Evolutionary conservation across 169 alveolate genomes (phyloP), one percentile per base, ranked within the genome.

Genomic region (Fabrea salina): DNA sequence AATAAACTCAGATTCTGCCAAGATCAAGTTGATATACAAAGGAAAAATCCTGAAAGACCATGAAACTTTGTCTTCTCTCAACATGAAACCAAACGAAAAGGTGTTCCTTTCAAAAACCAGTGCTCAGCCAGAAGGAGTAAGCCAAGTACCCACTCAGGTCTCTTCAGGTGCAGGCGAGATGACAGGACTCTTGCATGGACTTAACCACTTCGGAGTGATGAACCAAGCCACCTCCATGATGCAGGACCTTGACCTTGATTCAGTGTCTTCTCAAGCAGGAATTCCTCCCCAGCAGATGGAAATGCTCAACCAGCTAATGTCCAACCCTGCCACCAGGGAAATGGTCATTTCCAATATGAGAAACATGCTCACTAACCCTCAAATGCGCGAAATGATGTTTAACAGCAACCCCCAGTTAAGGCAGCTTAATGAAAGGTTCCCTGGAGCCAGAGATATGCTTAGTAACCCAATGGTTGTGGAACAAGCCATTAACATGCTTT

Each of bases 1-100:
- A 61, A 81, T 89, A 3, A 86, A 82, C 44, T 86, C 88, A 54
- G 94, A 96, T 5, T 91, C 82, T 51, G 89, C 85, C 41, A 86
- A 86, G 30, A 95, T 89, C 59, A 86, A 96, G 47, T 83, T 93
- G 58, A 92, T 93, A 80, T 92, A 89, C 77, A 92, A 89, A 84
- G 96, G 95, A 86, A 57, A 43, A 79, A 30, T 67, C 8, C 78
- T 67, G 7, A 67, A 67, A 44, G 41, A 16, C 27, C 32, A 67
- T n/a, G 78, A 67, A 43, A 41, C n/a, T 13, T 19, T 43, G 3
- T n/a, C 13, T n/a, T 0, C 30, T 0, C 4, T 41, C 16, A 44
- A 44, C 53, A 13, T 44, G 8, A 8, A 67, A 40, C 13, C 6
- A 43, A 16, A 8, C 56, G 50, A 67, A 43, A 19, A n/a, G 25